Conservation (phyloP, 345 rosid genomes). For the Salix dunnii region DNA sequence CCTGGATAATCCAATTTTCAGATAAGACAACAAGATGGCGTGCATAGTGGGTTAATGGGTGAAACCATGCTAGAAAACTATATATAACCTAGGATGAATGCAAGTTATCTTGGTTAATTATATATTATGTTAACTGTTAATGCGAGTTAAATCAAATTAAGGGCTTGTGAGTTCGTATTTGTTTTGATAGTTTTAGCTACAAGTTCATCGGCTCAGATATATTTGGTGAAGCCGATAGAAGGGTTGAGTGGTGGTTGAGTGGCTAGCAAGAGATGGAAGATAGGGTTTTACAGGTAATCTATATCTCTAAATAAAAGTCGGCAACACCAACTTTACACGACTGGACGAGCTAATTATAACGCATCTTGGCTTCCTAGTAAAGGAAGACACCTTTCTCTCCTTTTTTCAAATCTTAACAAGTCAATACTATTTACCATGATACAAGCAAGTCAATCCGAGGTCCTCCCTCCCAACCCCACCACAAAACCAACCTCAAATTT, state of each 20-base stretch:
- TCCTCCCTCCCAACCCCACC: conserved; percentile 11
- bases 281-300: too few relatives aligned
- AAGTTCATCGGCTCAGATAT: too few relatives aligned
- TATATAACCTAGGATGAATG: too few relatives aligned
- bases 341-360: background rate
- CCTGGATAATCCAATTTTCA: background rate
- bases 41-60: too few relatives aligned
- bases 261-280: background rate
- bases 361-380: background rate
- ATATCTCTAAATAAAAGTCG: background rate
- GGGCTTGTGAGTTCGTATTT: background rate
- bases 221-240: too few relatives aligned
- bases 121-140: background rate
- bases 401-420: background rate
- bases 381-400: conserved; percentile 9
- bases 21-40: background rate
- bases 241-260: background rate
- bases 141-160: background rate
- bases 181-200: too few relatives aligned
- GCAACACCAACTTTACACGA: background rate
- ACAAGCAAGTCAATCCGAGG: conserved; percentile 23
- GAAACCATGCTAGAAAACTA: too few relatives aligned
- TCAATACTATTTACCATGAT: conserved; percentile 11
- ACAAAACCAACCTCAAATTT: background rate
- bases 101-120: too few relatives aligned